phyloP scores from a whole-genome alignment of 2,329 filamentous ascomycete species.

The Colletotrichum musae region DNA sequence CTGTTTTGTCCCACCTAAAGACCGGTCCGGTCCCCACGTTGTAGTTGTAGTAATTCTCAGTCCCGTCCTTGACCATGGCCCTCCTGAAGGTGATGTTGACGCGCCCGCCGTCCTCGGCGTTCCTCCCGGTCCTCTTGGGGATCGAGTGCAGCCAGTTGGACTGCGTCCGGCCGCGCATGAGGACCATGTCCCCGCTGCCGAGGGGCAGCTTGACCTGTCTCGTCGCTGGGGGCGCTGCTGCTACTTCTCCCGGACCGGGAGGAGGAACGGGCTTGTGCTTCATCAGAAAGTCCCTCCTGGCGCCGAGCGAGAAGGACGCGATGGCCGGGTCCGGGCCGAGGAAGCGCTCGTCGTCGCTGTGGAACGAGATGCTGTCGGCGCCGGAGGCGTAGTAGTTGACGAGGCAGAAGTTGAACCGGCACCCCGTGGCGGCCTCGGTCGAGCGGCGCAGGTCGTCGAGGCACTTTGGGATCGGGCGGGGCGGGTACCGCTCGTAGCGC shows the following conservation, averaged over 20 bases:
- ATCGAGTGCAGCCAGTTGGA: conserved; percentile 83
- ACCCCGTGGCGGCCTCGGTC: conserved; percentile 77
- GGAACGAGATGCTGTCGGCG: conserved; percentile 82
- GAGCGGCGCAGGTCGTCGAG: conserved; percentile 74
- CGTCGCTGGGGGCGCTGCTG: conserved; percentile 28
- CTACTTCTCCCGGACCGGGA: conserved; percentile 44
- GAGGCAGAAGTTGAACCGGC: conserved; percentile 82
- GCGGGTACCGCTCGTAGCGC: conserved; percentile 67
- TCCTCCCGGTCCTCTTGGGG: conserved; percentile 79
- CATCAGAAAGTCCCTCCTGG: conserved; percentile 81
- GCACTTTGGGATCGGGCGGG: conserved; percentile 80
- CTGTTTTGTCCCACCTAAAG: conserved; percentile 75
- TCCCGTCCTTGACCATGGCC: conserved; percentile 79
- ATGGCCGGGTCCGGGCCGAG: conserved; percentile 79
- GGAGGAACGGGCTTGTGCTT: conserved; percentile 78
- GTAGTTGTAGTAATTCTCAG: conserved; percentile 88
- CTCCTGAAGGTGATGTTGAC: conserved; percentile 86
- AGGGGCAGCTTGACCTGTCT: conserved; percentile 68
- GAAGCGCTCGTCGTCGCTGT: conserved; percentile 86
- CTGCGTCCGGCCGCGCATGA: conserved; percentile 85
- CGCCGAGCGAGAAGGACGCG: conserved; percentile 81
- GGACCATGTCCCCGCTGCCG: conserved; percentile 80
- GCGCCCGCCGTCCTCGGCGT: conserved; percentile 72
- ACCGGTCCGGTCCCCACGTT: conserved; percentile 80
- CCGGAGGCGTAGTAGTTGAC: conserved; percentile 89